Evolutionary conservation across 2,329 filamentous ascomycete genomes (phyloP).

Genomic region (Xylaria sp.): DNA sequence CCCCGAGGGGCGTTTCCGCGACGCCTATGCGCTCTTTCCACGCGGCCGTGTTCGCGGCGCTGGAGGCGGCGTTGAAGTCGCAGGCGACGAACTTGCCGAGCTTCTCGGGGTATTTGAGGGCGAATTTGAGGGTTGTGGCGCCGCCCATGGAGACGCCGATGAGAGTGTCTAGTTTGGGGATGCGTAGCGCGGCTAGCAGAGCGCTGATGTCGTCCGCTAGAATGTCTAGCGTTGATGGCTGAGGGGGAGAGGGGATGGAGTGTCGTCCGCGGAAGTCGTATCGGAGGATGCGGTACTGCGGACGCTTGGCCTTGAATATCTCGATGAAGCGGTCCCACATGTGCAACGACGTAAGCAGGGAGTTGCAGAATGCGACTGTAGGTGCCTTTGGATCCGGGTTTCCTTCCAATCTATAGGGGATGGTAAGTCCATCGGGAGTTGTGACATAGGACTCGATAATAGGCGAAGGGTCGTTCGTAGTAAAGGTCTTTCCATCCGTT

Average conservation of each 20-base stretch:
- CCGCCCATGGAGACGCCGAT: constrained; percentile 86
- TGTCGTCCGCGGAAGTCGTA: constrained; percentile 81
- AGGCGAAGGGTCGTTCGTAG: constrained; percentile 62
- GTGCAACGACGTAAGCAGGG: constrained; percentile 78
- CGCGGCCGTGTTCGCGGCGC: constrained; percentile 77
- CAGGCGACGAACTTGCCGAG: constrained; percentile 85
- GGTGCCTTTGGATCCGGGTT: constrained; percentile 74
- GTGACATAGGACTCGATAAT: constrained; percentile 75
- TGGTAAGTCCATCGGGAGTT: constrained; percentile 72
- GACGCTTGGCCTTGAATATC: constrained; percentile 68
- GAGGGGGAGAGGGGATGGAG: constrained; percentile 58
- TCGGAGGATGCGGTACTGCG: constrained; percentile 77
- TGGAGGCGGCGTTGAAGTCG: constrained; percentile 82
- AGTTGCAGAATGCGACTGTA: constrained; percentile 81
- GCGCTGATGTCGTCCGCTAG: constrained; percentile 74
- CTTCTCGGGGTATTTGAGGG: constrained; percentile 81
- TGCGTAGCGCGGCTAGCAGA: constrained; percentile 75
- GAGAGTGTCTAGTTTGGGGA: constrained; percentile 72
- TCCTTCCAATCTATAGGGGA: constrained; percentile 82
- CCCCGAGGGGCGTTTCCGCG: constrained; percentile 64
- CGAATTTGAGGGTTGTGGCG: constrained; percentile 79
- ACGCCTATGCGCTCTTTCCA: constrained; percentile 82
- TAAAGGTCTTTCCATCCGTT: constrained; percentile 65
- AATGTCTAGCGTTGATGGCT: constrained; percentile 69
- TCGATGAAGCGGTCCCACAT: constrained; percentile 84